Conservation (phyloP, 257 asterid genomes). For the Nicotiana tomentosiformis region DNA sequence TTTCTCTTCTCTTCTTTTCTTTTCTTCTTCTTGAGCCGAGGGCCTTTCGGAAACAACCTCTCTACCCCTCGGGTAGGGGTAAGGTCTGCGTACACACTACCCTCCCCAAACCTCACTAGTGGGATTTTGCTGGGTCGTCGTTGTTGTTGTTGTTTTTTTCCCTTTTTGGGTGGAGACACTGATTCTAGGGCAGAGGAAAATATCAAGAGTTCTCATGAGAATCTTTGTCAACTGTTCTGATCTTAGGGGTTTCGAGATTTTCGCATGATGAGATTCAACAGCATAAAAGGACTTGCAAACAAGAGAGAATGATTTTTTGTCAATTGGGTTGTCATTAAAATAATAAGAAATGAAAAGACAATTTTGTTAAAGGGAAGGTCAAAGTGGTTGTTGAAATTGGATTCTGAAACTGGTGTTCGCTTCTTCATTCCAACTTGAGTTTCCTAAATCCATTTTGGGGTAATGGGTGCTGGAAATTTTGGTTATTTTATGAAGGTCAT, state of each 20-base stretch:
- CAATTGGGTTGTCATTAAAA: slow-evolving; percentile 57
- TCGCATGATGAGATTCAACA: slow-evolving; percentile 63
- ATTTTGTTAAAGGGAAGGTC: slow-evolving; percentile 69
- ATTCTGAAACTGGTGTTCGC: slow-evolving; percentile 27
- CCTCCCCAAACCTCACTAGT: too few species aligned
- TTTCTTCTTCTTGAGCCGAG: too few species aligned
- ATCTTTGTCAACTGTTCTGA: slow-evolving; percentile 43
- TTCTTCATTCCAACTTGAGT: slow-evolving; percentile 44
- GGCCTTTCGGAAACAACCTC: too few species aligned
- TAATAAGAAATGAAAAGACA: slow-evolving; percentile 48
- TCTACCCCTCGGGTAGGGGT: too few species aligned
- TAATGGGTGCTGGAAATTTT: not conserved
- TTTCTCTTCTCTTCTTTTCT: too few species aligned
- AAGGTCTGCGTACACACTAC: too few species aligned
- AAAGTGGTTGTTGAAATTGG: slow-evolving; percentile 43
- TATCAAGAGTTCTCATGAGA: slow-evolving; percentile 57
- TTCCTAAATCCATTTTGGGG: not conserved
- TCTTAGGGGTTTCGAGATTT: slow-evolving; percentile 56
- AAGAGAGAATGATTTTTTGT: slow-evolving; percentile 69
- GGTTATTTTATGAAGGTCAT: not conserved
- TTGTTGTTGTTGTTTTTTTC: too few species aligned
- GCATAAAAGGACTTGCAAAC: slow-evolving; percentile 59
- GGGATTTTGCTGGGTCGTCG: too few species aligned
- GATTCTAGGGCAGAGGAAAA: slow-evolving; percentile 61
- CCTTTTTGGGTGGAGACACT: too few species aligned